These are phyloP conservation scores for Komagataella mondaviorum DNA, from an alignment of 805 yeast species.

Conservation along the genomic window DNA sequence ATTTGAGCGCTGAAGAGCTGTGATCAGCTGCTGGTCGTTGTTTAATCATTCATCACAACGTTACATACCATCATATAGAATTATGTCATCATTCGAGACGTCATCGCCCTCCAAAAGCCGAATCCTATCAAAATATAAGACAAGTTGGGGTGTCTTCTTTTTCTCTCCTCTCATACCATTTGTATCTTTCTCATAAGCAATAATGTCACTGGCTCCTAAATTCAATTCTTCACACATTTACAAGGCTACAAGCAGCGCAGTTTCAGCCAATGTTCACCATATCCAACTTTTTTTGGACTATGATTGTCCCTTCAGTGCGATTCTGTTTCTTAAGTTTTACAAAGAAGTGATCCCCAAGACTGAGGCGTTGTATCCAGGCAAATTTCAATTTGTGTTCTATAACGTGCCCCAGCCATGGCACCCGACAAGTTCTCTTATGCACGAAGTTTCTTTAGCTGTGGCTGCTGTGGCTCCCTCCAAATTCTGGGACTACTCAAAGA, in stretches of 20 bases:
- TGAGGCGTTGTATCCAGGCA: slow-evolving; percentile 27
- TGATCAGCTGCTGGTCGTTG: slow-evolving; percentile 2
- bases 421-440: slow-evolving; percentile 50
- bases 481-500: slow-evolving; percentile 44
- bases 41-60: too few relatives aligned
- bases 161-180: background rate
- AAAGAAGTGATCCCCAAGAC: slow-evolving; percentile 39
- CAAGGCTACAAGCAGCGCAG: slow-evolving; percentile 4
- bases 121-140: background rate
- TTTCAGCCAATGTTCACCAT: slow-evolving; percentile 13
- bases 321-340: slow-evolving; percentile 43
- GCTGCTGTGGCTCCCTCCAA: slow-evolving; percentile 39
- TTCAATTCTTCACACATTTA: slow-evolving; percentile 5
- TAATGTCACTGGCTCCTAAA: slow-evolving; percentile 3
- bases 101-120: background rate
- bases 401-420: slow-evolving; percentile 92
- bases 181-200: background rate
- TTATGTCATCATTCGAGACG: background rate
- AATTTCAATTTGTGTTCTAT: slow-evolving; percentile 48
- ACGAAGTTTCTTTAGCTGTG: slow-evolving; percentile 62
- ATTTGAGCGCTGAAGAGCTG: slow-evolving; percentile 63
- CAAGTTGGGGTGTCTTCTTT: background rate
- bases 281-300: slow-evolving; percentile 63
- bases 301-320: slow-evolving; percentile 65
- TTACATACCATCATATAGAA: too few relatives aligned